Evolutionary conservation across 352 stramenopile genomes (phyloP).

Genomic region (Thraustotheca clavata): DNA sequence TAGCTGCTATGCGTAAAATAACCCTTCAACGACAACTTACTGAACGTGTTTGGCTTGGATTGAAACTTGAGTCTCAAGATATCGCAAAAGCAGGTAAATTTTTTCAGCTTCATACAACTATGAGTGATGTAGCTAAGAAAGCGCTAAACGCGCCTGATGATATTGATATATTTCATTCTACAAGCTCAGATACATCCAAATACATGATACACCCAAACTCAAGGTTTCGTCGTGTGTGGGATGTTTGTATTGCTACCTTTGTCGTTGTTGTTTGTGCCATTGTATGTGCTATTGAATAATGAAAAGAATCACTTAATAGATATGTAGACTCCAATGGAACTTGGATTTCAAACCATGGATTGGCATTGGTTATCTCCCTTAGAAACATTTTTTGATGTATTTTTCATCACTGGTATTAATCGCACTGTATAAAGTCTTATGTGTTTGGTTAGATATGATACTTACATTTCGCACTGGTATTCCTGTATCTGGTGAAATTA

Average conservation of each 20-base stretch:
- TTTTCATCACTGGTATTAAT: slow-evolving; percentile 49
- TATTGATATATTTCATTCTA: slow-evolving; percentile 76
- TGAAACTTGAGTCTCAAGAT: background rate
- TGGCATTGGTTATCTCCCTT: slow-evolving; percentile 38
- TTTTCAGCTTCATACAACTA: background rate
- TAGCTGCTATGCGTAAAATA: too few species aligned
- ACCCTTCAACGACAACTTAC: background rate
- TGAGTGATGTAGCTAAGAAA: background rate
- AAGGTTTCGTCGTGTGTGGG: slow-evolving; percentile 59
- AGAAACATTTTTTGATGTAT: slow-evolving; percentile 69
- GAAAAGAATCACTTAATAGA: background rate
- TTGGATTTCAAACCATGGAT: slow-evolving; percentile 63
- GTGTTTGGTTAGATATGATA: slow-evolving; percentile 46
- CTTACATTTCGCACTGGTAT: slow-evolving; percentile 72
- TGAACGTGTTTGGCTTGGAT: background rate
- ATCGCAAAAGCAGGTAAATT: background rate
- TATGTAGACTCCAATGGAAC: slow-evolving; percentile 36
- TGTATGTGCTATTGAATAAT: slow-evolving; percentile 24
- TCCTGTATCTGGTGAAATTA: slow-evolving; percentile 60
- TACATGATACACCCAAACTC: slow-evolving; percentile 82
- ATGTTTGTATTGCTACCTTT: slow-evolving; percentile 51
- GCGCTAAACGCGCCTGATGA: slow-evolving; percentile 19
- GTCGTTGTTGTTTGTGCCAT: slow-evolving; percentile 72
- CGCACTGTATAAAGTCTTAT: background rate
- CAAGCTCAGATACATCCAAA: slow-evolving; percentile 33